These are phyloP conservation scores for Albophoma yamanashiensis DNA, from an alignment of 2,329 filamentous ascomycete species.

Conservation along the genomic window DNA sequence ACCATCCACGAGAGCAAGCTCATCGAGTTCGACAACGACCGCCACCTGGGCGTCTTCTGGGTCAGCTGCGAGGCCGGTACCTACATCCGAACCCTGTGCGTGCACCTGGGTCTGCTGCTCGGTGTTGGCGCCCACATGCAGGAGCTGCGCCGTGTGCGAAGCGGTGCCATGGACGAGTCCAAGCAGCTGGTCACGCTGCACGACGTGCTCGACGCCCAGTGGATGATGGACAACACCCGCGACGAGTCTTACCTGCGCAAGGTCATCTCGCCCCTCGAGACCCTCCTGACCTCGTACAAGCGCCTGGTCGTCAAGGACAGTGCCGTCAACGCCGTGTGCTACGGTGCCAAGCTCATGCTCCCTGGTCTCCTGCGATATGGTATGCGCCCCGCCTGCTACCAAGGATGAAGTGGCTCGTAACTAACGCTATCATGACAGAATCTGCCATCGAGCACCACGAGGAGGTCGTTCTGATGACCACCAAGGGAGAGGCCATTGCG, in stretches of 20 bases:
- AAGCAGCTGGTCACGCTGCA: constrained; percentile 87
- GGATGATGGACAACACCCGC: constrained; percentile 88
- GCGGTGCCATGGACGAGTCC: constrained; percentile 89
- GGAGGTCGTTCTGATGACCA: constrained; percentile 96
- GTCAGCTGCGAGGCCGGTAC: constrained; percentile 96
- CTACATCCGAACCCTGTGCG: constrained; percentile 96
- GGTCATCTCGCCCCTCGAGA: constrained; percentile 89
- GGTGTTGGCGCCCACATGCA: constrained; percentile 97
- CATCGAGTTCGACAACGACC: constrained; percentile 95
- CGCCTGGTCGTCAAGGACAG: constrained; percentile 86
- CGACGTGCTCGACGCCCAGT: constrained; percentile 81
- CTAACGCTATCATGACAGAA: constrained; percentile 41
- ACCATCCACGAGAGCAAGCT: constrained; percentile 97
- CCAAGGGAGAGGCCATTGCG: constrained; percentile 97
- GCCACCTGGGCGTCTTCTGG: constrained; percentile 97
- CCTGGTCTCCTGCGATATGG: constrained; percentile 88
- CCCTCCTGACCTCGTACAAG: constrained; percentile 86
- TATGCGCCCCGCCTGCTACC: constrained; percentile 28
- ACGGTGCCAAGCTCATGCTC: constrained; percentile 98
- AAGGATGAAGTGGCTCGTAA: neutral
- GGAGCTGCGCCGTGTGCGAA: constrained; percentile 86
- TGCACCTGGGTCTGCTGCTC: constrained; percentile 68
- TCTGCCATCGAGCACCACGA: constrained; percentile 86
- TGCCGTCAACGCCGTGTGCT: constrained; percentile 88
- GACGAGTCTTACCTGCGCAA: constrained; percentile 87